A percentile compares a stretch with the other conserved stretches of the same genome.
Conservation (phyloP, 2,329 filamentous ascomycete genomes). For the Paramyrothecium roridum region DNA sequence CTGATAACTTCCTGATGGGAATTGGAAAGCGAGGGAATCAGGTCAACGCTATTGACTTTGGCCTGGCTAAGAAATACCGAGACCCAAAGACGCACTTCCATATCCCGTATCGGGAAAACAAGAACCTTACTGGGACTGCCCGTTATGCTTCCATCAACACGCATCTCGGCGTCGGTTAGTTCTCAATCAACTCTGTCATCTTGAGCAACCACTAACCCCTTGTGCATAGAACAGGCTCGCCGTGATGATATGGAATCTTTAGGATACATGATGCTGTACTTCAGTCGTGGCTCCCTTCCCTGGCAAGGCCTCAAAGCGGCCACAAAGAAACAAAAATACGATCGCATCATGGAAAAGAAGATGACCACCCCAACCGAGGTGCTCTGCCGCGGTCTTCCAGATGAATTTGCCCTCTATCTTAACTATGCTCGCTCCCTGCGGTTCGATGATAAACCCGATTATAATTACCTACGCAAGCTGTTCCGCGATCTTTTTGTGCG, state of each 20-base stretch:
- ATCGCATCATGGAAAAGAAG: slow-evolving; percentile 15
- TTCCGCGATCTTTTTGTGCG: slow-evolving; percentile 34
- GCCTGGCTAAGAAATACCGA: slow-evolving; percentile 8
- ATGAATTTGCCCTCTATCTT: slow-evolving; percentile 73
- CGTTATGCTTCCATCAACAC: slow-evolving; percentile 17
- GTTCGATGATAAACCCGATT: slow-evolving; percentile 75
- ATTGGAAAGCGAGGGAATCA: slow-evolving; percentile 11
- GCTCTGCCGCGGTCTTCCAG: slow-evolving; percentile 71
- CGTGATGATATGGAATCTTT: slow-evolving; percentile 75
- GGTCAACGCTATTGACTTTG: slow-evolving; percentile 15
- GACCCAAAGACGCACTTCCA: not conserved
- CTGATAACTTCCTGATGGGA: slow-evolving; percentile 17
- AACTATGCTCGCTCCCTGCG: slow-evolving; percentile 72
- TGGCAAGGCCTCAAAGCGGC: slow-evolving; percentile 72
- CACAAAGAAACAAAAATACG: slow-evolving; percentile 67
- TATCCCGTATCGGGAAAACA: too few relatives aligned
- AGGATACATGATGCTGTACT: slow-evolving; percentile 73
- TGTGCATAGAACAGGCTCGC: slow-evolving; percentile 59
- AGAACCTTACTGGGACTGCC: slow-evolving; percentile 8
- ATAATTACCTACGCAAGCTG: slow-evolving; percentile 72
- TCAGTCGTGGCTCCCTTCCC: slow-evolving; percentile 69
- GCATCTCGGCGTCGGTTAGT: slow-evolving; percentile 13
- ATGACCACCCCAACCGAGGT: slow-evolving; percentile 62
- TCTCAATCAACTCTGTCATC: slow-evolving; percentile 2
- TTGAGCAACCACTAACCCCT: slow-evolving; percentile 13